Evolutionary conservation across 2,329 filamentous ascomycete species (phyloP), one percentile per base, ranked within the genome.

Genomic region (Calcarisporium arbuscula): DNA sequence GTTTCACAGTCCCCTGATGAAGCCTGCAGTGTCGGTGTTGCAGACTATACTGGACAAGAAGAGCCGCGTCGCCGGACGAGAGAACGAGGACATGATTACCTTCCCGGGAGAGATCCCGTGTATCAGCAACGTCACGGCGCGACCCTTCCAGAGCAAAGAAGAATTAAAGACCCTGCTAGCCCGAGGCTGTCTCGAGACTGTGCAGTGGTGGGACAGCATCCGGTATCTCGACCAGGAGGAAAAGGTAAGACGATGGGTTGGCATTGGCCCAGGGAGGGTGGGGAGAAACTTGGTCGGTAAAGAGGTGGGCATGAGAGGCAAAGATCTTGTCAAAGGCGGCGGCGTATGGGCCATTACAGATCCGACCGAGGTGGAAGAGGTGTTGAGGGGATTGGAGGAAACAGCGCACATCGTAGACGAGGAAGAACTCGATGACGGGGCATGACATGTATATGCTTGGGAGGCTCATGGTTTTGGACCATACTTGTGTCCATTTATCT

Each of bases 151-250:
- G 43, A 85, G 74, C 44, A 79, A 77, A 47, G 77, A 77, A 26
- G 77, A 94, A 43, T 65, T 95, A 20, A 85, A 85, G 54, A 80
- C 94, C 43, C 62, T 94, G 29, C 65, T 95, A 32, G 81, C 88
- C 2, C 66, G 85, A 31, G 83, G 88, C 52, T 89, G 84, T 42
- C 78, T 92, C n/a, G 87, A 95, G 63, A 95, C 89, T 19, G 87
- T 96, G 27, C 72, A 77, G 39, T 96, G 90, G 90, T 95, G 89
- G 80, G 86, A 94, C 47, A 92, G 85, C 50, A 89, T 96, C 50
- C 80, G 78, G 46, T 95, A 94, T 52, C 65, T 95, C 32, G 86
- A 95, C 56, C 80, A 92, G 54, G 79, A 92, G 49, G 75, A 82
- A 51, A 81, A 81, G 43, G 85, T 95, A 14, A 72, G 80, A 49